Base-by-base conservation (phyloP, 176 grass and related monocot species). In the Tuctoria greenei region DNA sequence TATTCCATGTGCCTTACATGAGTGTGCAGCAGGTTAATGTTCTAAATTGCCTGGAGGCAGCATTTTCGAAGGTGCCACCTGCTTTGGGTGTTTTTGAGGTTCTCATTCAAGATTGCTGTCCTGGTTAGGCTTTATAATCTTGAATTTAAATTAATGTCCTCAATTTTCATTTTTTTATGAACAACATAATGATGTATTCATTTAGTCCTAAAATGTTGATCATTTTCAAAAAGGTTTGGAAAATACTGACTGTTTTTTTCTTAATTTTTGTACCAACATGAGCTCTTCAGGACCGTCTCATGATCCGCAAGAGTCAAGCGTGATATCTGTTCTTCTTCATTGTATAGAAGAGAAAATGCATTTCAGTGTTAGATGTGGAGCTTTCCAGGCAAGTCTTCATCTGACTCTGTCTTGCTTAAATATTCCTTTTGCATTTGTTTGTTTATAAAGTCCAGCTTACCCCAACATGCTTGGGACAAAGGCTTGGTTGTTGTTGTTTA, bases 21-120 rank as follows among this genome's bases (percentile, higher is more conserved):
- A 72, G n/a, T 67, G 40, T 47, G 54, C 64, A 66, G 40, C 81
- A 97, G 94, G 84, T 97, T 85, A 91, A 85, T 81, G 72, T 77
- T 84, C 81, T 97, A 87, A 93, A 79, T 87, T 97, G 94, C 75
- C 87, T 97, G 83, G 88, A 87, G 58, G 80, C 80, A 77, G 83
- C 88, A 78, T 89, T 97, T 87, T 93, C 86, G 6, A 93, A 88
- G 83, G 87, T 81, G 50, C 91, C 88, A 76, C 86, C 91, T 81
- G 91, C 84, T 44, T 79, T 84, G 51, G 71, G 85, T 84, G 91
- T 90, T 56, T 91, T 89, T 69, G 83, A 73, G 50, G 83, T 97
- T 81, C 81, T 93, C 67, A 62, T 82, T 87, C 64, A 83, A 41
- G 85, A 78, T 78, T 64, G 49, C 65, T 87, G 52, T 82, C 40